Evolutionary conservation across 768 basidiomycete genomes (phyloP), one percentile per base, ranked within the genome.

Genomic region (Crepidotus variabilis): DNA sequence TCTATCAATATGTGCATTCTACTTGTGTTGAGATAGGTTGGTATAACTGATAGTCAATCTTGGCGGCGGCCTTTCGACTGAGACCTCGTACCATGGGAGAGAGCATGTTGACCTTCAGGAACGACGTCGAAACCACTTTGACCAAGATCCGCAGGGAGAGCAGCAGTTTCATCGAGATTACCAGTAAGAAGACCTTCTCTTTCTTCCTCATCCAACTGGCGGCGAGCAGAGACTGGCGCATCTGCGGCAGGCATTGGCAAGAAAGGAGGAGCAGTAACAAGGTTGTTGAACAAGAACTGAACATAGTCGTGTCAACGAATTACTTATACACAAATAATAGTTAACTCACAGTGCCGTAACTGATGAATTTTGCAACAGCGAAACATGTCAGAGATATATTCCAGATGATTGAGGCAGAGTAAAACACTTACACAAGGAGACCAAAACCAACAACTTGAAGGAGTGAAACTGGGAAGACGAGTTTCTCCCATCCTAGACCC

Each of bases 201-300:
- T 65, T 89, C 85, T 66, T 87, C 88, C 45, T 78, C 74, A 56
- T 86, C 83, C 10, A 75, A 73, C 39, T 74, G 75, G 6, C 57
- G 68, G 22, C 70, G 64, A 32, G 63, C 52, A 43, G 71, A 66
- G 24, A 61, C 51, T n/a, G 66, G 60, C 2, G 67, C 61, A 20
- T 71, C 61, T 2, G 72, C 65, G 34, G 24, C 34, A 11, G 84
- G 80, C 8, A 77, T 75, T 45, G 85, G 77, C 66, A 92, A 78
- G 66, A 81, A 80, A 3, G 84, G 75, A 7, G 92, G 90, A 10
- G 74, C 68, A 23, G 72, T 71, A 55, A 96, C 79, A 28, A 97
- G 79, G 64, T 88, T 86, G 73, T 97, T 97, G 77, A 95, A 98
- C 43, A 94, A 76, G 79, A 96, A 95, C 81, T 91, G 64, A 23